These are phyloP conservation scores for Phialophora verrucosa DNA, from an alignment of 2,329 filamentous ascomycete species.

Conservation along the genomic window DNA sequence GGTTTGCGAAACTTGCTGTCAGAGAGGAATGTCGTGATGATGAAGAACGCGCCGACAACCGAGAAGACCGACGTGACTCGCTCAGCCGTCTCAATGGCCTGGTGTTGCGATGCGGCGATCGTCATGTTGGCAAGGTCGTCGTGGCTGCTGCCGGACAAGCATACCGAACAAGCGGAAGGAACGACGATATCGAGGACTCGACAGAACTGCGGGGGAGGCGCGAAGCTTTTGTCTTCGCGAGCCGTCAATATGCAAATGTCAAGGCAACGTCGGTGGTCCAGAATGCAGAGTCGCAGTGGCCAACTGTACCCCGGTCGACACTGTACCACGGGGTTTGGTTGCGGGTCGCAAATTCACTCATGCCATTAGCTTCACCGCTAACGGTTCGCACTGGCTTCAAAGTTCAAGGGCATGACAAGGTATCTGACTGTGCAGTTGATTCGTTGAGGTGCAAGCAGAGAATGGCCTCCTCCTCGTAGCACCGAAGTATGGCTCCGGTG, in stretches of 20 bases:
- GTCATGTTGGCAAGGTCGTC: conserved; percentile 27
- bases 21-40: conserved; percentile 72
- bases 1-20: conserved; percentile 78
- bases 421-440: background rate
- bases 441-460: background rate
- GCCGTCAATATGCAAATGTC: conserved; percentile 10
- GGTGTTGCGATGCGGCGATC: conserved; percentile 48
- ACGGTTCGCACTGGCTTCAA: background rate
- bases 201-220: conserved; percentile 12
- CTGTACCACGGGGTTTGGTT: conserved; percentile 2
- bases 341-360: conserved; percentile 5
- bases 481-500: conserved; percentile 5
- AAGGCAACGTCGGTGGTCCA: background rate
- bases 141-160: conserved; percentile 5
- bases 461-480: conserved; percentile 4
- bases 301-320: background rate
- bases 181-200: background rate
- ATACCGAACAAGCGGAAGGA: conserved; percentile 6
- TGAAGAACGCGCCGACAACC: conserved; percentile 71
- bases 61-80: conserved; percentile 73
- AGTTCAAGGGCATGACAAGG: background rate
- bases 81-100: conserved; percentile 67
- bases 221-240: conserved; percentile 9
- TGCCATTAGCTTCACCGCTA: background rate
- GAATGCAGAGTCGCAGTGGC: conserved; percentile 1